These are phyloP conservation scores for Globisporangium spiculum DNA, from an alignment of 352 stramenopile species.

Conservation along the genomic window DNA sequence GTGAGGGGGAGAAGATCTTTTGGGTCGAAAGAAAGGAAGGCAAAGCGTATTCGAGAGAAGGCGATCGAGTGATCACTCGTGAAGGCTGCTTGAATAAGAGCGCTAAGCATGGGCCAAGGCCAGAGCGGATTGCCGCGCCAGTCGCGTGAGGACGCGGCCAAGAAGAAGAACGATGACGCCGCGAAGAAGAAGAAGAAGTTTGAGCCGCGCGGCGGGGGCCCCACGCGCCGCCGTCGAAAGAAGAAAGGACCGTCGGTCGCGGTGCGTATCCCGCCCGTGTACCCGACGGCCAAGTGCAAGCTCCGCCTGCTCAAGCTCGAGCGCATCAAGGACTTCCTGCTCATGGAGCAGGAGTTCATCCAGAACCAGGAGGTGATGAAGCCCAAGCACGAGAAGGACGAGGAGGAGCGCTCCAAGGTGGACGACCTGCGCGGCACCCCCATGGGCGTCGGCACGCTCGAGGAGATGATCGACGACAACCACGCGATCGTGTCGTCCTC, in stretches of 20 bases:
- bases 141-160: constrained; percentile 74
- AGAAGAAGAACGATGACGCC: constrained; percentile 89
- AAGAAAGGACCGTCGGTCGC: constrained; percentile 91
- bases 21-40: neutral
- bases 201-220: constrained; percentile 77
- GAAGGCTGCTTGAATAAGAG: constrained; percentile 2
- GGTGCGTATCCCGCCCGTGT: constrained; percentile 90
- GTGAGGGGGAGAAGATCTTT: constrained; percentile 6
- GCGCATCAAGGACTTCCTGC: constrained; percentile 99
- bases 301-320: constrained; percentile 99
- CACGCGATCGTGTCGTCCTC: constrained; percentile 99
- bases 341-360: constrained; percentile 99
- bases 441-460: constrained; percentile 97
- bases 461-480: constrained; percentile 99
- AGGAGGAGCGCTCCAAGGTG: constrained; percentile 98
- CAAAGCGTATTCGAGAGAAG: neutral
- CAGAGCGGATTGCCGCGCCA: constrained; percentile 83
- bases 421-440: constrained; percentile 98
- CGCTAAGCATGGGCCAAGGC: constrained; percentile 69
- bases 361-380: constrained; percentile 99
- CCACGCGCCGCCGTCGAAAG: constrained; percentile 89
- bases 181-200: constrained; percentile 96
- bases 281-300: constrained; percentile 99
- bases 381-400: constrained; percentile 98
- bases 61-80: neutral